Base-by-base conservation (phyloP, 2,329 filamentous ascomycete species). In the Niveomyces coronatus region DNA sequence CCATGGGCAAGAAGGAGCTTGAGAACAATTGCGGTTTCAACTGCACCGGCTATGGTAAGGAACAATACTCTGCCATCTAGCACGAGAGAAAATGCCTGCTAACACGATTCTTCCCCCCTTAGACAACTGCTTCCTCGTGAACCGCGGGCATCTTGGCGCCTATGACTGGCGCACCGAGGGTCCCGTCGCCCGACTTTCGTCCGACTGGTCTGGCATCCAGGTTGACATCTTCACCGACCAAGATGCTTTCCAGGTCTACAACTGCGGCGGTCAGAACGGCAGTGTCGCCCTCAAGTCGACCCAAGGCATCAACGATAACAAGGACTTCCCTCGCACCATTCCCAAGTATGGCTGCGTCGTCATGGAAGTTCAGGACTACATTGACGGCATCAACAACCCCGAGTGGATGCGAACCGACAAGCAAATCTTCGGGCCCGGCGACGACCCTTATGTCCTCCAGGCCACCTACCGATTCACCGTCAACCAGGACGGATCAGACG, bases 361-460 rank as follows among this genome's bases (percentile, higher is more conserved):
- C 34, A 73, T 95, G 59, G 89, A 95, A 64, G 85, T 91, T 10
- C 76, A 95, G 68, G 87, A 91, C 57, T 95, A 79, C 75, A 94
- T 95, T 53, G 88, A 94, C 55, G 87, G 72, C 18, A 91, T 96
- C 63, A 95, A 94, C 63, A 75, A 93, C 50, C 88, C 88, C 0
- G 75, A 86, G 59, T 95, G 89, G 89, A 77, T 77, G 42, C 74
- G 88, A 39, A 61, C 67, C 32, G 53, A 53, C 38, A 77, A 70
- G 61, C 76, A 81, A 52, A 62, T 82, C 43, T 80, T 63, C 49
- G 67, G 60, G 20, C 77, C 77, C 1, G 74, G 68, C 8, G 74
- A 65, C 39, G 70, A 70, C 44, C 72, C 74, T 3, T 80, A 76
- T 52, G 67, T 75, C n/a, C 59, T 81, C 45, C 66, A 76, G 58